These are phyloP conservation scores for Saitoella complicata DNA, from an alignment of 805 yeast species.

Conservation along the genomic window DNA sequence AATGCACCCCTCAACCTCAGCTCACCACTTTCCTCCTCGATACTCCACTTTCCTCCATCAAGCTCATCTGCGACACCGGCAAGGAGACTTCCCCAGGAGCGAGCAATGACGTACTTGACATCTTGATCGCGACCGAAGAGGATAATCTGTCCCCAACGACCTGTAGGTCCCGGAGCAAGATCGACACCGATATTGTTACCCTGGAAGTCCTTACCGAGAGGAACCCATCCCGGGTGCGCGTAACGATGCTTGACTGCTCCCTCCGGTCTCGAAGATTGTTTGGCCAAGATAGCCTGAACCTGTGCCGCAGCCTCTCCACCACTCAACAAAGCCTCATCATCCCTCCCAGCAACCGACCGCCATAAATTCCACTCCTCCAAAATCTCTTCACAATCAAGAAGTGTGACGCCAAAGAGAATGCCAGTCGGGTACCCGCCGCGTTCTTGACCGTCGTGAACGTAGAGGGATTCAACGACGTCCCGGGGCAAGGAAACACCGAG, in stretches of 20 bases:
- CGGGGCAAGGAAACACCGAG: constrained; percentile 57
- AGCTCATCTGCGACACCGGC: constrained; percentile 72
- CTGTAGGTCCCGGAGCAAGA: constrained; percentile 62
- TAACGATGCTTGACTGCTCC: constrained; percentile 55
- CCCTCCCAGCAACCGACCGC: constrained; percentile 45
- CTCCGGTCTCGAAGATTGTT: constrained; percentile 60
- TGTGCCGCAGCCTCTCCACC: constrained; percentile 18
- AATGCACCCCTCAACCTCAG: constrained; percentile 39
- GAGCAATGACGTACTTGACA: constrained; percentile 70
- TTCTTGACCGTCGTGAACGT: constrained; percentile 84
- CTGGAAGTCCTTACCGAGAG: constrained; percentile 68
- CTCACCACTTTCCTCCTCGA: constrained; percentile 44
- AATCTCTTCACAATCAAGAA: constrained; percentile 67
- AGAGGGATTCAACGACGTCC: constrained; percentile 64
- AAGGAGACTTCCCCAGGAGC: constrained; percentile 78
- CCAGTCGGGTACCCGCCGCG: constrained; percentile 61
- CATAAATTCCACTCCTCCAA: constrained; percentile 70
- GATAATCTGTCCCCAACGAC: constrained; percentile 81
- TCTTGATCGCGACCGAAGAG: constrained; percentile 90
- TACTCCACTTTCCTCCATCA: constrained; percentile 64
- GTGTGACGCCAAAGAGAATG: constrained; percentile 59
- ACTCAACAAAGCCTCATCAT: constrained; percentile 15
- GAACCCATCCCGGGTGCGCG: constrained; percentile 88
- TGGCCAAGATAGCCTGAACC: constrained; percentile 3
- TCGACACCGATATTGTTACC: constrained; percentile 91